Evolutionary conservation across 257 asterid species (phyloP).

Genomic region (Anisodus tanguticus): DNA sequence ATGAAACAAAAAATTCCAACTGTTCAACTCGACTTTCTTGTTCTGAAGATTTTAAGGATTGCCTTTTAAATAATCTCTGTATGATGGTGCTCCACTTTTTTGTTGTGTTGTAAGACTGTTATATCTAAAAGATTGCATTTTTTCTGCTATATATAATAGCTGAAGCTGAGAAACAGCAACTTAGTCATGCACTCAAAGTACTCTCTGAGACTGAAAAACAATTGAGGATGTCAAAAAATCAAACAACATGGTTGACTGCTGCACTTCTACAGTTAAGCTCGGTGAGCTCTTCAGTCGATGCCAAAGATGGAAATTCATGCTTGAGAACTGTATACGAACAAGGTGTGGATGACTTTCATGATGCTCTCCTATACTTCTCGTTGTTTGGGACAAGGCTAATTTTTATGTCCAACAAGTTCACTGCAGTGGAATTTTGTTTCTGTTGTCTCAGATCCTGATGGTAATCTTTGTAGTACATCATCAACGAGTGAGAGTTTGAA

Average conservation of each 20-base stretch:
- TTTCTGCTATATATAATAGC: slow-evolving; percentile 44
- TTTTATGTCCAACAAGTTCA: slow-evolving; percentile 20
- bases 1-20: background rate
- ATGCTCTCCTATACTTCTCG: background rate
- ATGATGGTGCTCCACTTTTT: background rate
- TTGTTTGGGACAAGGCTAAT: background rate
- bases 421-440: slow-evolving; percentile 17
- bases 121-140: slow-evolving; percentile 20
- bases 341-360: slow-evolving; percentile 49
- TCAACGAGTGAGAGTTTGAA: slow-evolving; percentile 77
- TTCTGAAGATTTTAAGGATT: background rate
- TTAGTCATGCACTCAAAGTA: slow-evolving; percentile 73
- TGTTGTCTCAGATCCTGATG: slow-evolving; percentile 50
- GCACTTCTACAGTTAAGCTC: slow-evolving; percentile 84
- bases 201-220: slow-evolving; percentile 91
- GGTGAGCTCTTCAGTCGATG: slow-evolving; percentile 46
- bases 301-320: slow-evolving; percentile 52
- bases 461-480: slow-evolving; percentile 66
- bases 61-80: background rate
- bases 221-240: slow-evolving; percentile 71
- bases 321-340: slow-evolving; percentile 47
- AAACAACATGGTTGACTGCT: slow-evolving; percentile 78
- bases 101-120: slow-evolving; percentile 12
- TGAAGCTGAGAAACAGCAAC: slow-evolving; percentile 76
- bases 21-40: background rate